Evolutionary conservation across 192 early-diverging fungal genomes (phyloP), one percentile per base, ranked within the genome.

Genomic region (Spizellomyces punctatus): DNA sequence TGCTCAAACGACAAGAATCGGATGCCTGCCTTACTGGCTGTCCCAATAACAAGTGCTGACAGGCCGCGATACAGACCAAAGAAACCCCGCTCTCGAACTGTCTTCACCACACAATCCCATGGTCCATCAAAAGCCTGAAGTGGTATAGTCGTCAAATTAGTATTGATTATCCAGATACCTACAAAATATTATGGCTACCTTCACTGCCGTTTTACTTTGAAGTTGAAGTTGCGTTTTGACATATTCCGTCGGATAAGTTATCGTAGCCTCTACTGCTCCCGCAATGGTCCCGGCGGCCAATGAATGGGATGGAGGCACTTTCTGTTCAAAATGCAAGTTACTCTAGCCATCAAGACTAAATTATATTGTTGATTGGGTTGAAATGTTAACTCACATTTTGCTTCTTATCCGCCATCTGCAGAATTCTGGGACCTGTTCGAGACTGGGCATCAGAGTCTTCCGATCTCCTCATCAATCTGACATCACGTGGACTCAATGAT

Each of bases 221-320:
- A 99, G 86, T 79, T 99, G 96, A 63, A 99, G 84, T 70, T 93
- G 94, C 8, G 96, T 99, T 74, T 99, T 99, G 67, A 96, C 89
- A 75, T 92, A 94, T 81, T 97, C 95, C 0, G 95, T 96, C 2
- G 96, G 96, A 74, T 99, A 99, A 21, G 96, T 99, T 8, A 90
- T 82, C 4, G 89, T 89, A 8, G 90, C 94, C 77, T 99, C 96
- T 58, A 99, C 85, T 5, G 89, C 93, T 22, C 96, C 96, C 10
- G 95, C 95, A 58, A 95, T 75, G 5, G 90, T 85, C 5, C 96
- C 96, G 1, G 95, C 93, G 1, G 89, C 41, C 50, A 98, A 75
- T 41, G 96, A 94, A 67, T 89, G 85, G 45, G 58, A 71, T 10
- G 81, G 75, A 5, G 81, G 58, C 12, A 70, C 52, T 46, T 67